Evolutionary conservation across 345 rosid genomes (phyloP).

Genomic region (Populus nigra): DNA sequence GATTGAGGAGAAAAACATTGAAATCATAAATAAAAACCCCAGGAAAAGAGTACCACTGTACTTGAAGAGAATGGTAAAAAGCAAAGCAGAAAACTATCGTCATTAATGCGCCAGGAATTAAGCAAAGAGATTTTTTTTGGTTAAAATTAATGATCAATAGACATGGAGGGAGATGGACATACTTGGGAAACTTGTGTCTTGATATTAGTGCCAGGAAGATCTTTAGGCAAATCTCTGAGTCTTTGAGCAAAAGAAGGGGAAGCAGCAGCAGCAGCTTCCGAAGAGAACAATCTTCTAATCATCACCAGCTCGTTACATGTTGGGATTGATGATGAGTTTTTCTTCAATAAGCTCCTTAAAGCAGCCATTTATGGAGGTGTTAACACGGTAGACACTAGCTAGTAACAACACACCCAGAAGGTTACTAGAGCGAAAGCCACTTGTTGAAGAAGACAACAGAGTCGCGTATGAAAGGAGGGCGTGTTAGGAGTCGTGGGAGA

Average conservation of each 20-base stretch:
- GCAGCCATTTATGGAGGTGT: constrained; percentile 45
- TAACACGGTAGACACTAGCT: background rate
- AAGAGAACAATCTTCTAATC: constrained; percentile 40
- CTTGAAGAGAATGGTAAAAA: background rate
- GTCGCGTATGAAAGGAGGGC: background rate
- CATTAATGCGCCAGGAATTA: background rate
- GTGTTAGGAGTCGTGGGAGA: background rate
- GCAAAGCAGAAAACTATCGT: background rate
- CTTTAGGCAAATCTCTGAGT: constrained; percentile 69
- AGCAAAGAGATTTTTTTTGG: background rate
- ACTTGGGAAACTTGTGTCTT: constrained; percentile 67
- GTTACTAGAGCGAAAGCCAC: background rate
- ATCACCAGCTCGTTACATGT: constrained; percentile 15
- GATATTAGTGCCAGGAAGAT: constrained; percentile 59
- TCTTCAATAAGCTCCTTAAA: constrained; percentile 41
- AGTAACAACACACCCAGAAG: background rate
- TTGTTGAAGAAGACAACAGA: background rate
- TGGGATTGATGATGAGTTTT: constrained; percentile 20
- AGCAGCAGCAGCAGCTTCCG: constrained; percentile 29
- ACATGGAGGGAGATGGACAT: background rate
- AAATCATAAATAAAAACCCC: background rate
- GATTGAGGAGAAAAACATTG: background rate
- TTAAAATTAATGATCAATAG: background rate
- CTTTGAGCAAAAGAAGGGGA: constrained; percentile 58
- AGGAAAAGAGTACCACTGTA: background rate